phyloP scores from a whole-genome alignment of 139 green algal genomes.

The Gonium pectorale region DNA sequence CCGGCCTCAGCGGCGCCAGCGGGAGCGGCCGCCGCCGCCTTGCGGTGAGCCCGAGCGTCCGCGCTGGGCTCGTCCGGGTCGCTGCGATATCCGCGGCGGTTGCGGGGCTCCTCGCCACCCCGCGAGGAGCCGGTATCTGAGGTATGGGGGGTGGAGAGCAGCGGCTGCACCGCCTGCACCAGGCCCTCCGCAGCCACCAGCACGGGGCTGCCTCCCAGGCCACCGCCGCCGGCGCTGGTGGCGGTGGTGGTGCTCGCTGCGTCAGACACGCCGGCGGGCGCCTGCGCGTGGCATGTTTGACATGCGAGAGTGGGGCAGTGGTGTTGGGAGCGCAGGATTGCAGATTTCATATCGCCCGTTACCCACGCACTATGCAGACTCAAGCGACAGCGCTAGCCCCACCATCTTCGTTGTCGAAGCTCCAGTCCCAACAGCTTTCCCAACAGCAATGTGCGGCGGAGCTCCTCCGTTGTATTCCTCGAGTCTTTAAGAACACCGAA shows the following conservation, averaged over 20 bases:
- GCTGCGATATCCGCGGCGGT: slow-evolving; percentile 22
- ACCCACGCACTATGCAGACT: too few relatives aligned
- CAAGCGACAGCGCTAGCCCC: too few relatives aligned
- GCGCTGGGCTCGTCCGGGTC: slow-evolving; percentile 24
- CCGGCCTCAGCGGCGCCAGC: neutral
- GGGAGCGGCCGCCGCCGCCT: neutral
- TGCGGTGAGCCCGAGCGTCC: neutral
- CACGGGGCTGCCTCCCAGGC: neutral
- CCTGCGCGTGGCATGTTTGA: neutral
- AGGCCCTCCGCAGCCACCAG: slow-evolving; percentile 38
- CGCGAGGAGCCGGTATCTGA: neutral
- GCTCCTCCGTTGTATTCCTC: too few relatives aligned
- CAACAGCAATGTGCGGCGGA: too few relatives aligned
- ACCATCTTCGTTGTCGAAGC: too few relatives aligned
- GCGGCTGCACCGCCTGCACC: slow-evolving; percentile 38
- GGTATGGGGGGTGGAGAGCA: neutral
- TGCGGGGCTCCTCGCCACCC: neutral
- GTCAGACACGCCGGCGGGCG: neutral
- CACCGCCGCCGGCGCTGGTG: neutral
- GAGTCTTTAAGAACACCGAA: too few relatives aligned
- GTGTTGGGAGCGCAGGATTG: neutral
- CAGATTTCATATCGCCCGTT: too few relatives aligned
- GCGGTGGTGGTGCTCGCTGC: neutral
- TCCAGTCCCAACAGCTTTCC: too few relatives aligned
- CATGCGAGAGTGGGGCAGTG: too few relatives aligned